These are phyloP conservation scores for Dipodascus albidus DNA, from an alignment of 805 yeast genomes.

Conservation along the genomic window DNA sequence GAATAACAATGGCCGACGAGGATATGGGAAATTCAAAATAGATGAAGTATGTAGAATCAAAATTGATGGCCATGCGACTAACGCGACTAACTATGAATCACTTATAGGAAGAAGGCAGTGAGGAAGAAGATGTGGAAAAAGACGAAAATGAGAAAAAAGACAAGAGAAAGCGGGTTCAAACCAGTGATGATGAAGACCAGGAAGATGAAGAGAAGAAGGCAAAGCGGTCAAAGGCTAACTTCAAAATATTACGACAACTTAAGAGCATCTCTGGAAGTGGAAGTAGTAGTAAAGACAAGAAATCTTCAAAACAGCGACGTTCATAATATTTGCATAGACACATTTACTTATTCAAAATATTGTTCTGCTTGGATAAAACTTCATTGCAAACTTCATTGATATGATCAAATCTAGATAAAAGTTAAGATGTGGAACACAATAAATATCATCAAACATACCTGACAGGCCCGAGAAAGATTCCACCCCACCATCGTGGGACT, in stretches of 20 bases:
- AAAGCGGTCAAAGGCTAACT: background rate
- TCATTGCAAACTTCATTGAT: background rate
- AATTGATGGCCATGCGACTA: background rate
- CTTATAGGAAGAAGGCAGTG: background rate
- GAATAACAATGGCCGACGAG: background rate
- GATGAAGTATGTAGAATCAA: background rate
- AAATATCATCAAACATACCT: constrained; percentile 23
- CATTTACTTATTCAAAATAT: background rate
- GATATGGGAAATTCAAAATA: background rate
- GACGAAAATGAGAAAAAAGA: background rate
- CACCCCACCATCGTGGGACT: constrained; percentile 90
- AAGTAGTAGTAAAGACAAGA: background rate
- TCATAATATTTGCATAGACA: background rate
- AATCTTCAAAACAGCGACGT: background rate
- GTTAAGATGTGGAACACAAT: background rate
- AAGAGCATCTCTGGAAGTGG: constrained; percentile 1
- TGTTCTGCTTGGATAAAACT: background rate
- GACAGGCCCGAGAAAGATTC: constrained; percentile 84
- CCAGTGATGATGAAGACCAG: background rate
- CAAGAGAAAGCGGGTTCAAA: background rate
- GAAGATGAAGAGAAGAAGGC: background rate
- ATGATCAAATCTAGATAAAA: background rate
- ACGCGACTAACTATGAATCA: no score
- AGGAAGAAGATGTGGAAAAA: background rate
- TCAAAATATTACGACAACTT: background rate